Evolutionary conservation across 495 filamentous ascomycete species (phyloP), one percentile per base, ranked within the genome.

Genomic region (Penicillium coprophilum): DNA sequence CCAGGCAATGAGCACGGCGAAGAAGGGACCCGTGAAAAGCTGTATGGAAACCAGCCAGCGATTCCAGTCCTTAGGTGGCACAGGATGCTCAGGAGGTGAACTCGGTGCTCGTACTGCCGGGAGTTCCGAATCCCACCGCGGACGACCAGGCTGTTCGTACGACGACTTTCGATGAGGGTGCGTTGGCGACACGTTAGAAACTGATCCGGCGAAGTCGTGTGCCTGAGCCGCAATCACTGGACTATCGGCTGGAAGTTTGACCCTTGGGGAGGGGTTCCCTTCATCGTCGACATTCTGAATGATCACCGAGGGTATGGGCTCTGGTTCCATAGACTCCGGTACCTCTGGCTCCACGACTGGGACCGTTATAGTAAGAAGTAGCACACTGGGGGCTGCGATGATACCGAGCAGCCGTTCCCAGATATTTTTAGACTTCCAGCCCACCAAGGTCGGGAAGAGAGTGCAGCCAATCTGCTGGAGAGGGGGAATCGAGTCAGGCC

Each of bases 331-430:
- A 32, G 76, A 71, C n/a, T 84, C 80, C 2, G 78, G 71, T 4
- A 79, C 78, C 11, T 82, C 76, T 9, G 79, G 70, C 38, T 97
- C 91, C 9, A 96, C 85, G 0, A 97, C 91, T 4, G 95, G 95
- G n/a, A 99, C 68, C 0, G 95, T 97, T 32, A 94, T 85, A 0
- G 92, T 92, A 11, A 99, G 80, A 6, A 96, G 76, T 50, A 99
- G 92, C 28, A 97, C 88, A 62, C 87, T 96, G 5, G 94, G 91
- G 3, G 90, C 87, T 6, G 92, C 90, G 51, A 94, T 75, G 12
- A 96, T 56, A 23, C 90, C 90, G 15, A 97, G 66, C 15, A 88
- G 60, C 57, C 89, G 92, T 57, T 89, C 92, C 83, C 85, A 88
- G 19, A 87, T 71, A 10, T 69, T 80, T 68, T 97, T 97, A 3